These are phyloP conservation scores for Rhodocollybia butyracea DNA, from an alignment of 768 basidiomycete genomes.

Conservation along the genomic window DNA sequence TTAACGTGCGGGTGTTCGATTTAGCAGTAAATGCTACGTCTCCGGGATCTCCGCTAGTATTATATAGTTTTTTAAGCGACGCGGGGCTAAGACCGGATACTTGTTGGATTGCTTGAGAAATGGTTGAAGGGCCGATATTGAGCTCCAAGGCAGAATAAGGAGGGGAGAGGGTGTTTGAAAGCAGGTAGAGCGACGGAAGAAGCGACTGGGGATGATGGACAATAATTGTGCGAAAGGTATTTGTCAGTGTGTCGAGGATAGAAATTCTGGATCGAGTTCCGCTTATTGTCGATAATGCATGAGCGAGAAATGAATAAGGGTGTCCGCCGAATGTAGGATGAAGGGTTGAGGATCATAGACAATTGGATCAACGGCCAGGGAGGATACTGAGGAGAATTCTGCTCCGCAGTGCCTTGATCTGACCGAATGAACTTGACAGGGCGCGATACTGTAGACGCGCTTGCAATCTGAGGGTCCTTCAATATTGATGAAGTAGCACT, in stretches of 20 bases:
- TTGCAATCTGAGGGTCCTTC: too few species aligned
- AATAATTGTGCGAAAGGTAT: slow-evolving; percentile 68
- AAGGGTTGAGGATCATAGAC: slow-evolving; percentile 41
- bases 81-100: slow-evolving; percentile 62
- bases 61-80: slow-evolving; percentile 64
- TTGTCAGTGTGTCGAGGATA: slow-evolving; percentile 69
- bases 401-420: not conserved
- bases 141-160: slow-evolving; percentile 71
- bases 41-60: slow-evolving; percentile 76
- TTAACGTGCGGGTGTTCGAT: slow-evolving; percentile 66
- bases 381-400: slow-evolving; percentile 14
- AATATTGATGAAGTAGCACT: not conserved
- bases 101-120: slow-evolving; percentile 68
- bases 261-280: slow-evolving; percentile 69
- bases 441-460: not conserved
- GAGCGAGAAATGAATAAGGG: slow-evolving; percentile 70
- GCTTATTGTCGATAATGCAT: slow-evolving; percentile 57
- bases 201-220: slow-evolving; percentile 65
- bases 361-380: slow-evolving; percentile 49
- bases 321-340: slow-evolving; percentile 34
- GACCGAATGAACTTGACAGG: not conserved
- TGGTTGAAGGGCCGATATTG: slow-evolving; percentile 63
- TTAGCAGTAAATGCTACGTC: slow-evolving; percentile 88
- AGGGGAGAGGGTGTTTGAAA: slow-evolving; percentile 78
- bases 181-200: slow-evolving; percentile 72